A percentile compares a stretch with the other conserved stretches of the same genome.
Evolutionary conservation across 2,329 filamentous ascomycete species (phyloP).

Genomic region (Neopestalotiopsis sp.): DNA sequence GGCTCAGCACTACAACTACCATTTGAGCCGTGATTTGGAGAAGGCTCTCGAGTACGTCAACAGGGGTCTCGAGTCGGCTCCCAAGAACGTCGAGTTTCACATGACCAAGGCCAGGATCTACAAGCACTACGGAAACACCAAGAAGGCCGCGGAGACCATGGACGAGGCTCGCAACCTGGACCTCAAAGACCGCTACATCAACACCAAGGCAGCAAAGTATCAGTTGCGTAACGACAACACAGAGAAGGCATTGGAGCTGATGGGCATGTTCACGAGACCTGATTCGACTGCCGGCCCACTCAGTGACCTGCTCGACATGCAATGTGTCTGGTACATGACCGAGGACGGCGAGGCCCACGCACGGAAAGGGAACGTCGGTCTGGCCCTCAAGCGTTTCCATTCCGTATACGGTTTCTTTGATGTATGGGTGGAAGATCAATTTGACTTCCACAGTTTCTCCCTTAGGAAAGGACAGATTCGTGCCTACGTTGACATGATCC

Average conservation of each 20-base stretch:
- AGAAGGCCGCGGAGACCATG: conserved; percentile 86
- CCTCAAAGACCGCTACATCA: conserved; percentile 93
- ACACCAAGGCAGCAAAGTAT: conserved; percentile 97
- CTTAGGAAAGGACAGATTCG: conserved; percentile 95
- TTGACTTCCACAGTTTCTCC: conserved; percentile 97
- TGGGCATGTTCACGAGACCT: conserved; percentile 92
- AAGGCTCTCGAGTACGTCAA: conserved; percentile 86
- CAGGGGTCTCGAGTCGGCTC: conserved; percentile 78
- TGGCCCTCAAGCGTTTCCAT: conserved; percentile 92
- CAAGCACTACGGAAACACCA: conserved; percentile 84
- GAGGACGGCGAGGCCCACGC: conserved; percentile 92
- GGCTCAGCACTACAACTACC: conserved; percentile 96
- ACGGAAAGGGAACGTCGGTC: conserved; percentile 78
- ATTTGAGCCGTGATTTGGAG: conserved; percentile 79
- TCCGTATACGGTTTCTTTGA: conserved; percentile 92
- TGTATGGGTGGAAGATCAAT: conserved; percentile 97
- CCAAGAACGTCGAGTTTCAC: conserved; percentile 85
- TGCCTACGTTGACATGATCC: conserved; percentile 93
- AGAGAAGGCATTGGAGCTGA: conserved; percentile 82
- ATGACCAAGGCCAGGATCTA: conserved; percentile 95
- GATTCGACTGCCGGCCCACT: conserved; percentile 88
- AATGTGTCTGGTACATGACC: conserved; percentile 95
- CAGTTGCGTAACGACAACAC: conserved; percentile 92
- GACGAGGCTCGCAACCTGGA: conserved; percentile 85
- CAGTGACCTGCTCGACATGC: conserved; percentile 94